Conservation (phyloP, 2,329 filamentous ascomycete species). For the Fusarium nodosum region DNA sequence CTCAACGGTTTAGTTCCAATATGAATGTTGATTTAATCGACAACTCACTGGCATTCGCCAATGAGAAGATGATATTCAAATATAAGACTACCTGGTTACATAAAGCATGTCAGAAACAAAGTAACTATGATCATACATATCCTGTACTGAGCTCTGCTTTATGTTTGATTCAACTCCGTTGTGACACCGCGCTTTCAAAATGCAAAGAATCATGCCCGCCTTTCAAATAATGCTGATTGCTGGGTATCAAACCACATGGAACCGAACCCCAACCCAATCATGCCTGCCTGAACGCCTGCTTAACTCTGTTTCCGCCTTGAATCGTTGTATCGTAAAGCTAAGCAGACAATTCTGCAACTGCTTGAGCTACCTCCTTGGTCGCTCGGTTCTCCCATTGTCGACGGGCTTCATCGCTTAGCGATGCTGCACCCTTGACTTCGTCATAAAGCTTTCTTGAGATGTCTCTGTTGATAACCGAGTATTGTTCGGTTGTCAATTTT, state of each 20-base stretch:
- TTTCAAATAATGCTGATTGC: slow-evolving; percentile 51
- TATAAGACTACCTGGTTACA: slow-evolving; percentile 39
- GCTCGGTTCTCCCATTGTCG: slow-evolving; percentile 83
- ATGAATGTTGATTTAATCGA: background rate
- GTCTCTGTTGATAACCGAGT: slow-evolving; percentile 90
- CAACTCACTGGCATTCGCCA: slow-evolving; percentile 5
- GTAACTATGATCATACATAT: slow-evolving; percentile 24
- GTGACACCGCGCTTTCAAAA: slow-evolving; percentile 49
- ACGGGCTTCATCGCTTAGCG: slow-evolving; percentile 74
- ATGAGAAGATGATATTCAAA: slow-evolving; percentile 39
- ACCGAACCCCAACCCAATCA: slow-evolving; percentile 28
- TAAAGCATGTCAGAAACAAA: slow-evolving; percentile 27
- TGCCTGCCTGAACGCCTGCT: slow-evolving; percentile 51
- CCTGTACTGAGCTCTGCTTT: slow-evolving; percentile 25
- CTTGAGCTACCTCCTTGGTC: slow-evolving; percentile 81
- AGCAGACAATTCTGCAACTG: slow-evolving; percentile 71
- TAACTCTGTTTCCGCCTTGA: slow-evolving; percentile 46
- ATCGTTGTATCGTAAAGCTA: slow-evolving; percentile 58
- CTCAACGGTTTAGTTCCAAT: background rate
- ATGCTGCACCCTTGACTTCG: slow-evolving; percentile 66
- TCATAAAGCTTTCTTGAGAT: slow-evolving; percentile 91
- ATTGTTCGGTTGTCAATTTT: slow-evolving; percentile 87
- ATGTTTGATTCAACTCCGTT: slow-evolving; percentile 44
- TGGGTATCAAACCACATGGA: slow-evolving; percentile 54
- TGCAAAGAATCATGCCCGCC: slow-evolving; percentile 48